Base-by-base conservation (phyloP, 129 eudicot species). In the Saposhnikovia divaricata region DNA sequence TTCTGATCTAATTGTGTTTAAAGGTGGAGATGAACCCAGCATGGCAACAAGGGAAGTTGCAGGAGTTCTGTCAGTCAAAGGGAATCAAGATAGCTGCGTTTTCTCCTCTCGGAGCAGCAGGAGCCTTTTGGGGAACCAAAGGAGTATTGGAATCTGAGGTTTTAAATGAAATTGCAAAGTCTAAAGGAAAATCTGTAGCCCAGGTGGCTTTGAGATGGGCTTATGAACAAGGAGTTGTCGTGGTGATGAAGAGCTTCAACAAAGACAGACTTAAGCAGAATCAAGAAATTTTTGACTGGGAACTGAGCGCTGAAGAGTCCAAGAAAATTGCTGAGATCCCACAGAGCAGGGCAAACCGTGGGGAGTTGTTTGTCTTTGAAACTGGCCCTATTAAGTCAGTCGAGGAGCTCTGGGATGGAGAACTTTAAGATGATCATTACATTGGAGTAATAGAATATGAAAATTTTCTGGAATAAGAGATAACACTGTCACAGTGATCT, bases 201-300 rank as follows among this genome's bases (percentile, higher is more conserved):
- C 86, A 83, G 86, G 86, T 79, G 45, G 50, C 45, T 28, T 57
- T 78, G 79, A 78, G 80, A 74, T 85, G 88, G 85, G 82, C 82
- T n/a, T 78, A 72, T 61, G 81, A 85, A 69, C 88, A 85, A 81
- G 85, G 85, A 23, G 75, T 78, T n/a, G 45, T 59, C 34, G 38
- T 79, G 46, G 55, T 75, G 39, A 74, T 37, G 53, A 85, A 82
- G 81, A 85, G 88, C 50, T 85, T 27, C 81, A 85, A 81, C 68
- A 75, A 69, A 74, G 83, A 74, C 40, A 82, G 88, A 45, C 72
- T 85, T 81, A 51, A 66, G 47, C 69, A 85, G 57, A 82, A 85
- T 42, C 71, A 51, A 15, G 77, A 79, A 14, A 74, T 82, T 9
- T 82, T 82, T 21, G 79, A 76, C 44, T 82, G 83, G 76, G 45